A percentile compares a stretch with the other conserved stretches of the same genome.
These are phyloP conservation scores for Globisporangium orthogonon DNA, from an alignment of 352 stramenopile species.

Conservation along the genomic window DNA sequence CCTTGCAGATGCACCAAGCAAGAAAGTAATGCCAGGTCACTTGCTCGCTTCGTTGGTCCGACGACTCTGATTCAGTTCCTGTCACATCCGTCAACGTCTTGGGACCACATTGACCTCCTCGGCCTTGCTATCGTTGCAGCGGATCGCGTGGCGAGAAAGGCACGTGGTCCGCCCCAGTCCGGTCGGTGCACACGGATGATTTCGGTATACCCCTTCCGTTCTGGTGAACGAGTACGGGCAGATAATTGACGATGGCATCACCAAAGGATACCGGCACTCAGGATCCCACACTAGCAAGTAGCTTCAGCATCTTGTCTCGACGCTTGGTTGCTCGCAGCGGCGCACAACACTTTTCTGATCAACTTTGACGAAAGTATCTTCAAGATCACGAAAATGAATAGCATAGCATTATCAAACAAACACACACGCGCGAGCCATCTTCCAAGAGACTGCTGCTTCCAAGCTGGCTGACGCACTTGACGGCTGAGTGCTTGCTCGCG, in stretches of 20 bases:
- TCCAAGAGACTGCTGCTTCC: not conserved
- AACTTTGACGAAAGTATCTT: too few species aligned
- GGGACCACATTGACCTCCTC: not conserved
- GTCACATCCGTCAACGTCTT: not conserved
- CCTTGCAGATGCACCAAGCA: not conserved
- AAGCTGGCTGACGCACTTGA: not conserved
- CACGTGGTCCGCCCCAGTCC: not conserved
- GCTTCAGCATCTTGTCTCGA: too few species aligned
- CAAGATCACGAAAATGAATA: not conserved
- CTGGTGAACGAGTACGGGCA: not conserved
- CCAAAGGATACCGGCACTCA: too few species aligned
- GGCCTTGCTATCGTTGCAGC: too few species aligned
- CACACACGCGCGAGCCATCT: not conserved
- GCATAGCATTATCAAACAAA: not conserved
- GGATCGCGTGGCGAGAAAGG: not conserved
- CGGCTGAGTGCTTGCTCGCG: not conserved
- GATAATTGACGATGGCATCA: not conserved
- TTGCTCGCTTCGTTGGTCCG: not conserved
- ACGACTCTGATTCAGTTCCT: not conserved
- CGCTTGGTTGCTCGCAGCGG: too few species aligned
- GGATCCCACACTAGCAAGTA: too few species aligned
- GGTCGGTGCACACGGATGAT: not conserved
- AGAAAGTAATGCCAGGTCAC: not conserved
- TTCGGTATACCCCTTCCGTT: not conserved
- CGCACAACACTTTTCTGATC: too few species aligned